These are phyloP conservation scores for Terana coerulea DNA, from an alignment of 768 basidiomycete genomes.

Conservation along the genomic window DNA sequence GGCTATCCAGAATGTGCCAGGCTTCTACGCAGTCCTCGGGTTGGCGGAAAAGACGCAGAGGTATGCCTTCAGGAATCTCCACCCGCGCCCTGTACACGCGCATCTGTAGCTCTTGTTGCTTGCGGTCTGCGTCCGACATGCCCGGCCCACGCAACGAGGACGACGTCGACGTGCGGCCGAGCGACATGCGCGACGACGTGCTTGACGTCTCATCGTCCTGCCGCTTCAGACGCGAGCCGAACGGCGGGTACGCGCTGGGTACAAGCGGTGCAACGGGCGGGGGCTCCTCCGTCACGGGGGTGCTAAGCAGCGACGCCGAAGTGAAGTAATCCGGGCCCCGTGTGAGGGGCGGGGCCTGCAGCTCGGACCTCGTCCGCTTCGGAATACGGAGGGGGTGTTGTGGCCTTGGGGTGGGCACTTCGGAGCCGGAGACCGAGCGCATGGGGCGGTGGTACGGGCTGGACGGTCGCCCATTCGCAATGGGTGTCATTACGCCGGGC, in stretches of 20 bases:
- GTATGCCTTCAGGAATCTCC: slow-evolving; percentile 52
- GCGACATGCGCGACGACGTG: slow-evolving; percentile 8
- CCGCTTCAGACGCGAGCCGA: not conserved
- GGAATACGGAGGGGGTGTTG: slow-evolving; percentile 1
- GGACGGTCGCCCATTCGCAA: slow-evolving; percentile 1
- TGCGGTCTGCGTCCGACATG: slow-evolving; percentile 52
- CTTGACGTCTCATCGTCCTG: slow-evolving; percentile 7
- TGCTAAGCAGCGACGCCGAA: slow-evolving; percentile 9
- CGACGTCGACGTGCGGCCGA: not conserved
- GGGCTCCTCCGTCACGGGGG: slow-evolving; percentile 22
- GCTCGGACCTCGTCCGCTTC: slow-evolving; percentile 12
- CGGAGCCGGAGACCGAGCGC: slow-evolving; percentile 15
- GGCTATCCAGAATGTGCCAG: slow-evolving; percentile 31
- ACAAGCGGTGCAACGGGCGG: slow-evolving; percentile 11
- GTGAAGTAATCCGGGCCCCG: slow-evolving; percentile 15
- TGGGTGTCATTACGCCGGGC: not conserved
- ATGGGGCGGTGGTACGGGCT: slow-evolving; percentile 1
- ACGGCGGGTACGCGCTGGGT: not conserved
- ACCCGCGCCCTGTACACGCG: slow-evolving; percentile 61
- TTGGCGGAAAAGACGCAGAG: slow-evolving; percentile 62
- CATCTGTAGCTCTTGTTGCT: slow-evolving; percentile 53
- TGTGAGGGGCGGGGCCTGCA: not conserved
- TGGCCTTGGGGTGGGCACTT: not conserved
- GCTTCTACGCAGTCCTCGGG: slow-evolving; percentile 71
- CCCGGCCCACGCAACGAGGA: slow-evolving; percentile 5